A percentile compares a stretch with the other conserved stretches of the same genome.
Evolutionary conservation across 352 stramenopile genomes (phyloP).

Genomic region (Pythium oligandrum): DNA sequence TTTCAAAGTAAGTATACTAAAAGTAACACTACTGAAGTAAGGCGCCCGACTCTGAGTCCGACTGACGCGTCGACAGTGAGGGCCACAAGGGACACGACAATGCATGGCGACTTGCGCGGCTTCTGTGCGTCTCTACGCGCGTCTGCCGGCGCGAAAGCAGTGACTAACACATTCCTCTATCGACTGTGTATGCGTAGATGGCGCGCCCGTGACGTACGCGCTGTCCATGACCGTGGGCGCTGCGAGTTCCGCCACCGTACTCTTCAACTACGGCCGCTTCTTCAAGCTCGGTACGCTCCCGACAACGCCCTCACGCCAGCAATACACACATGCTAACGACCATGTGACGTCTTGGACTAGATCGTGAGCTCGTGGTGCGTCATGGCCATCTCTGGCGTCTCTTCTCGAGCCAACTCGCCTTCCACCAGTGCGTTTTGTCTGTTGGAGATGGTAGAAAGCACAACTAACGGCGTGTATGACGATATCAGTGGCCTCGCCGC

Average conservation of each 20-base stretch:
- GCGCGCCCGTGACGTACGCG: slow-evolving; percentile 75
- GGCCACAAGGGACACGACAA: slow-evolving; percentile 13
- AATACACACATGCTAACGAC: not conserved
- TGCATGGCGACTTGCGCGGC: slow-evolving; percentile 74
- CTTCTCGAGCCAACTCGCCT: slow-evolving; percentile 63
- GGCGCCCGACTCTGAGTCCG: no score
- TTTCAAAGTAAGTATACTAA: slow-evolving; percentile 6
- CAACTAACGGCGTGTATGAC: no score
- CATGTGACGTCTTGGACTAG: slow-evolving; percentile 12
- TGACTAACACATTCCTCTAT: not conserved
- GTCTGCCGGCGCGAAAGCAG: not conserved
- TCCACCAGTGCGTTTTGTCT: slow-evolving; percentile 50
- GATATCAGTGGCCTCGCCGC: slow-evolving; percentile 56
- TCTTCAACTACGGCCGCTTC: slow-evolving; percentile 52
- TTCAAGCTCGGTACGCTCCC: slow-evolving; percentile 34
- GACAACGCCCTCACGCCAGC: not conserved
- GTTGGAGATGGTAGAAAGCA: not conserved
- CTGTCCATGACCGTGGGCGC: slow-evolving; percentile 61
- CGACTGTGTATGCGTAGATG: slow-evolving; percentile 34
- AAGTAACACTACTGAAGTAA: no score
- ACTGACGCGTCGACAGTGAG: not conserved
- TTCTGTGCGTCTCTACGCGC: slow-evolving; percentile 52
- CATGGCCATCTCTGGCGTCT: slow-evolving; percentile 71
- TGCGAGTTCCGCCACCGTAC: slow-evolving; percentile 56
- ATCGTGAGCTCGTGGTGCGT: slow-evolving; percentile 49